These are phyloP conservation scores for Clitocybe nebularis DNA, from an alignment of 1,284 basidiomycete species.

Conservation along the genomic window DNA sequence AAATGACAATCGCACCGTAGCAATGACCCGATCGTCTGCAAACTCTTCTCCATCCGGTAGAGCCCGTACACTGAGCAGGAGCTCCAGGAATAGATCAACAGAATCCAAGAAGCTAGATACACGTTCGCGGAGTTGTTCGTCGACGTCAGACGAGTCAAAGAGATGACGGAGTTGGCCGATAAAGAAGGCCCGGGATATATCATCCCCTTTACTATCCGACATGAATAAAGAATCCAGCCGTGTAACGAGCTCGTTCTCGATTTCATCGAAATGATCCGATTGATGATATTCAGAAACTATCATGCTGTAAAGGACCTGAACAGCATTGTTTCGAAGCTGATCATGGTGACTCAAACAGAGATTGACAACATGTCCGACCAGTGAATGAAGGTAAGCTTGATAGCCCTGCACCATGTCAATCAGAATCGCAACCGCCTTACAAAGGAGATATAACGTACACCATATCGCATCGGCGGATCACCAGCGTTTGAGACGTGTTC, in stretches of 20 bases:
- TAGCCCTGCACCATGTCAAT: conserved; percentile 69
- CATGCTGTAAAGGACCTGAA: conserved; percentile 93
- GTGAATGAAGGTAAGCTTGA: conserved; percentile 78
- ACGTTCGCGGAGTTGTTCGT: conserved; percentile 73
- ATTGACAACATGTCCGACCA: conserved; percentile 89
- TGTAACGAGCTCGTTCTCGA: conserved; percentile 94
- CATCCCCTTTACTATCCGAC: conserved; percentile 87
- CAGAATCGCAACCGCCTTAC: too few species aligned
- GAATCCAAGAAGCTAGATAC: conserved; percentile 85
- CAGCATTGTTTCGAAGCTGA: conserved; percentile 84
- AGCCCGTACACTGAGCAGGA: conserved; percentile 88
- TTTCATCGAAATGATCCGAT: conserved; percentile 76
- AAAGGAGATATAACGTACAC: conserved; percentile 41
- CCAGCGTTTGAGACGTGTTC: conserved; percentile 49
- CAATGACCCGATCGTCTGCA: conserved; percentile 91
- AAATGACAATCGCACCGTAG: conserved; percentile 52
- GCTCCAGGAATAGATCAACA: conserved; percentile 90
- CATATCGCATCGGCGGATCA: conserved; percentile 52
- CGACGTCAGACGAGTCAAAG: conserved; percentile 81
- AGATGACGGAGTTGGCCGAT: conserved; percentile 87
- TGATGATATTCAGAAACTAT: conserved; percentile 90
- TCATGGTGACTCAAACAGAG: conserved; percentile 95
- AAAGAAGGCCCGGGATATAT: conserved; percentile 90
- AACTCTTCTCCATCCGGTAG: conserved; percentile 93
- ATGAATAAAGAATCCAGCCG: conserved; percentile 91